Percentiles rank a stretch among this genome's conserved stretches.
Conservation (phyloP, 2,329 filamentous ascomycete genomes). For the Colletotrichum sp. region DNA sequence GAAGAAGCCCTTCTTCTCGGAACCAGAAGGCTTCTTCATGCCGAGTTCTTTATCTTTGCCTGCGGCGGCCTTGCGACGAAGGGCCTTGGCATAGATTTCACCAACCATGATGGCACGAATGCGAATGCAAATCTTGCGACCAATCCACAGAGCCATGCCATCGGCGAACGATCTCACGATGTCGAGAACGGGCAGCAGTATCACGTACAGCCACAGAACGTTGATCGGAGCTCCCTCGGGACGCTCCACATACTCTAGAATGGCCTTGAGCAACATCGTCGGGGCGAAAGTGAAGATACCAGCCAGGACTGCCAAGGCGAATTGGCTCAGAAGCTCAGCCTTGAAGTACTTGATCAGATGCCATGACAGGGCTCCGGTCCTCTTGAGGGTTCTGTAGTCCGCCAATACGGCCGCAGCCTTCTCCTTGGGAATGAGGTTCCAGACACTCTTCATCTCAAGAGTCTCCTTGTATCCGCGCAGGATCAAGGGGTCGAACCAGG, state of each 20-base stretch:
- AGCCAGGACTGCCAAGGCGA: slow-evolving; percentile 77
- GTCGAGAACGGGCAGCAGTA: slow-evolving; percentile 84
- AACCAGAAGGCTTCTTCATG: slow-evolving; percentile 43
- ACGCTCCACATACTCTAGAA: slow-evolving; percentile 91
- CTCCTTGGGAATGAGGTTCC: slow-evolving; percentile 88
- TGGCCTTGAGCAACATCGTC: slow-evolving; percentile 87
- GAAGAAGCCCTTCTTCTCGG: slow-evolving; percentile 44
- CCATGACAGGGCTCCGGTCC: slow-evolving; percentile 77
- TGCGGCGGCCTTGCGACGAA: slow-evolving; percentile 87
- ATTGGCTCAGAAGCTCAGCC: slow-evolving; percentile 75
- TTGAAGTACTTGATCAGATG: slow-evolving; percentile 89
- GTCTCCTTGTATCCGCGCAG: slow-evolving; percentile 87
- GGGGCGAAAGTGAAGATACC: slow-evolving; percentile 90
- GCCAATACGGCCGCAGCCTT: slow-evolving; percentile 83
- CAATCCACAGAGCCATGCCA: slow-evolving; percentile 89
- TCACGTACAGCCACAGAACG: slow-evolving; percentile 95
- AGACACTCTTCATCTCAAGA: slow-evolving; percentile 83
- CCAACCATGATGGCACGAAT: slow-evolving; percentile 94
- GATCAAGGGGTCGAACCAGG: slow-evolving; percentile 89
- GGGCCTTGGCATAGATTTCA: slow-evolving; percentile 95
- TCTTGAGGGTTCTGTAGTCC: slow-evolving; percentile 85
- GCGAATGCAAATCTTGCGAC: slow-evolving; percentile 91
- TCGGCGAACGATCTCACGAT: slow-evolving; percentile 82
- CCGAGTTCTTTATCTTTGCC: slow-evolving; percentile 77
- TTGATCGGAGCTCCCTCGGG: slow-evolving; percentile 78